These are phyloP conservation scores for Exophiala bonariae DNA, from an alignment of 2,329 filamentous ascomycete genomes.

Conservation along the genomic window DNA sequence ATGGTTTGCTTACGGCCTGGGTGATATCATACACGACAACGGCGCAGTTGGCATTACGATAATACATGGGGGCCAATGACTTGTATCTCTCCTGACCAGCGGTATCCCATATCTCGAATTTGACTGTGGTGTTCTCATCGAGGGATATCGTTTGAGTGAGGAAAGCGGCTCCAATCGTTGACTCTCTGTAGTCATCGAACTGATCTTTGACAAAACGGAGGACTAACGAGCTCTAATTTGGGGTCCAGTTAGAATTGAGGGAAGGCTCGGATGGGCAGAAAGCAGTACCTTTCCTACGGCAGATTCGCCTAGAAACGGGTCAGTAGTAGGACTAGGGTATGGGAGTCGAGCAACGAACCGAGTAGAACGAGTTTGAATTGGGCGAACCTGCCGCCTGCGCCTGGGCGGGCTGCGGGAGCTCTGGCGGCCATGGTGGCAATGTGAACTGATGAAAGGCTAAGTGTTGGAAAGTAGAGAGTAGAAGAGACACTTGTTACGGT, in stretches of 20 bases:
- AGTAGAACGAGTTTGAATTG: slow-evolving; percentile 99
- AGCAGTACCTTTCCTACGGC: slow-evolving; percentile 87
- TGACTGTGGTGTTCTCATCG: slow-evolving; percentile 96
- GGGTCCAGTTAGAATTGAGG: slow-evolving; percentile 15
- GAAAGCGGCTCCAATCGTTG: slow-evolving; percentile 97
- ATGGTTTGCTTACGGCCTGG: slow-evolving; percentile 74
- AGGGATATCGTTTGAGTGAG: slow-evolving; percentile 98
- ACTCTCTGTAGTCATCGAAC: slow-evolving; percentile 98
- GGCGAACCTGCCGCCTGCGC: slow-evolving; percentile 72
- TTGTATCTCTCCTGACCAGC: slow-evolving; percentile 99
- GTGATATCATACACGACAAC: slow-evolving; percentile 99
- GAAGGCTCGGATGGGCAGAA: slow-evolving; percentile 8
- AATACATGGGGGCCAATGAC: slow-evolving; percentile 98
- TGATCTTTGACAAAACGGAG: slow-evolving; percentile 99
- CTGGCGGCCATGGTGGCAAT: slow-evolving; percentile 73
- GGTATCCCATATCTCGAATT: slow-evolving; percentile 99
- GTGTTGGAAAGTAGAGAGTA: slow-evolving; percentile 6
- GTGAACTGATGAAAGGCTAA: not conserved
- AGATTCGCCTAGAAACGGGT: slow-evolving; percentile 74
- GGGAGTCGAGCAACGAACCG: slow-evolving; percentile 59
- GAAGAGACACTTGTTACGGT: not conserved
- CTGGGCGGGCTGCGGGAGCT: slow-evolving; percentile 67
- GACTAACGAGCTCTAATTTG: slow-evolving; percentile 84
- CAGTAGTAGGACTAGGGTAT: slow-evolving; percentile 32
- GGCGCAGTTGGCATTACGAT: slow-evolving; percentile 98